Percentiles rank a stretch among this genome's conserved stretches.
phyloP scores from a whole-genome alignment of 805 yeast genomes.

The Metschnikowia cubensis region DNA sequence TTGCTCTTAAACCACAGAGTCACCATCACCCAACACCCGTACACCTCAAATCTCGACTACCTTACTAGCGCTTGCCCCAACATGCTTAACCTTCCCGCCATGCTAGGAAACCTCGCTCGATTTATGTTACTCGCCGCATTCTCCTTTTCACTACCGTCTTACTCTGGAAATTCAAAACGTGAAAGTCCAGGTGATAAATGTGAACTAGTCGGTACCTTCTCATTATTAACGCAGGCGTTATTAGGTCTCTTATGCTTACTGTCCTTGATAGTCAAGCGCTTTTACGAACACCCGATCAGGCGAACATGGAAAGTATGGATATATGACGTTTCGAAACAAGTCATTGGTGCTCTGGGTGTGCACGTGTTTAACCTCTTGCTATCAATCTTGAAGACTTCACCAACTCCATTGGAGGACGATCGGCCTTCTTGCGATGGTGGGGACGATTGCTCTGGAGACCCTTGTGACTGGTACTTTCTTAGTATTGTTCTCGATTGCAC shows the following conservation, averaged over 20 bases:
- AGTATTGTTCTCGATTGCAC: slow-evolving; percentile 90
- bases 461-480: slow-evolving; percentile 94
- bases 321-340: slow-evolving; percentile 86
- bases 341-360: slow-evolving; percentile 80
- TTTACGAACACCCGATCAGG: slow-evolving; percentile 70
- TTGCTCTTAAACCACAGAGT: neutral
- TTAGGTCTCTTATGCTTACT: slow-evolving; percentile 76
- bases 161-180: neutral
- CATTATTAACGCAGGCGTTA: slow-evolving; percentile 68
- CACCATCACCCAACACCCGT: neutral
- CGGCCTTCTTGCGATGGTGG: slow-evolving; percentile 19
- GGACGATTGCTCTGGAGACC: slow-evolving; percentile 39
- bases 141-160: slow-evolving; percentile 12
- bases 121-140: slow-evolving; percentile 5
- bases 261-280: slow-evolving; percentile 70
- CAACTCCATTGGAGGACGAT: slow-evolving; percentile 6
- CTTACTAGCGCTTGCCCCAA: neutral
- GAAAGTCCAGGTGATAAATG: slow-evolving; percentile 31
- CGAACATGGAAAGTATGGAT: slow-evolving; percentile 88
- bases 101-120: slow-evolving; percentile 4
- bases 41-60: neutral
- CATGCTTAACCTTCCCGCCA: neutral
- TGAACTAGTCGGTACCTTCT: slow-evolving; percentile 73
- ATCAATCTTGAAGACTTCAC: slow-evolving; percentile 53
- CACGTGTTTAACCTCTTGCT: slow-evolving; percentile 74